A percentile compares a stretch with the other conserved stretches of the same genome.
Conservation (phyloP, 768 basidiomycete genomes). For the Boletus rubropictus region DNA sequence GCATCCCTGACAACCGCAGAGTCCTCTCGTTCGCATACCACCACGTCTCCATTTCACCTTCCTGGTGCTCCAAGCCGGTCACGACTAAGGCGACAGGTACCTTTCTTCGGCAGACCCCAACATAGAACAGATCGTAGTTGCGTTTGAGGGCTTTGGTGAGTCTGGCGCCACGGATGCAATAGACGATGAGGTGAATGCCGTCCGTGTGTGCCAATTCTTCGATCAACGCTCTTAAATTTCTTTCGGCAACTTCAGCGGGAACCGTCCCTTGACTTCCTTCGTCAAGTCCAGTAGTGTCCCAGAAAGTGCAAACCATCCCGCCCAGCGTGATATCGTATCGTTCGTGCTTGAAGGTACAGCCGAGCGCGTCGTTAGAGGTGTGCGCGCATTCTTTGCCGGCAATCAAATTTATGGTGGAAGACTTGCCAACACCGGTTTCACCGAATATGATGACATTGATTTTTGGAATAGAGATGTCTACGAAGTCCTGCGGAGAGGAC, state of each 20-base stretch:
- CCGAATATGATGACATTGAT: neutral
- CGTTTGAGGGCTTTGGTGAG: conserved; percentile 13
- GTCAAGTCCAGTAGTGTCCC: conserved; percentile 8
- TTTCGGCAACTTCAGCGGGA: conserved; percentile 3
- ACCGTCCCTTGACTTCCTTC: conserved; percentile 7
- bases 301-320: neutral
- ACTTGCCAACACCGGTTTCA: conserved; percentile 3
- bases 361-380: neutral
- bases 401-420: conserved; percentile 5
- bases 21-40: conserved; percentile 22
- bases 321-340: neutral
- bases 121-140: conserved; percentile 32
- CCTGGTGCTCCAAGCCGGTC: conserved; percentile 31
- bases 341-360: conserved; percentile 3
- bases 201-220: neutral
- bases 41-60: conserved; percentile 22
- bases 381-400: neutral
- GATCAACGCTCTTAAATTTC: neutral
- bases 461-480: neutral
- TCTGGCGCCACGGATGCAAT: conserved; percentile 2
- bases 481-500: neutral
- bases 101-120: conserved; percentile 28
- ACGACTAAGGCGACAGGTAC: conserved; percentile 35
- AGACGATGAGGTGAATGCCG: conserved; percentile 8
- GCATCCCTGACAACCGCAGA: conserved; percentile 26